Evolutionary conservation across 2,329 filamentous ascomycete species (phyloP).

Genomic region (Botryotinia calthae): DNA sequence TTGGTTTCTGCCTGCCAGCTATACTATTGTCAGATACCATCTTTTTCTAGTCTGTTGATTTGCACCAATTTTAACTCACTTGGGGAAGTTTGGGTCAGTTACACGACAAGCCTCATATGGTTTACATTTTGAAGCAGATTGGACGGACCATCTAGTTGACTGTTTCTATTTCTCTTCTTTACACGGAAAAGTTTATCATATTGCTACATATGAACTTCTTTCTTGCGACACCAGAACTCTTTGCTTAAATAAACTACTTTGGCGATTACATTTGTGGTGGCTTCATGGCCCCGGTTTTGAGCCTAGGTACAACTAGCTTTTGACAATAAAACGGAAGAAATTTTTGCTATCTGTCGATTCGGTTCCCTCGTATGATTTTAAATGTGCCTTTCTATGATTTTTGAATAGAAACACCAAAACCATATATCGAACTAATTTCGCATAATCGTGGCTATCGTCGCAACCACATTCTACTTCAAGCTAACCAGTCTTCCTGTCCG

Average conservation of each 20-base stretch:
- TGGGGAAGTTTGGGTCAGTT: constrained; percentile 17
- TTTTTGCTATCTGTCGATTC: constrained; percentile 4
- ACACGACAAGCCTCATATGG: constrained; percentile 20
- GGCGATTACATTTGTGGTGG: constrained; percentile 15
- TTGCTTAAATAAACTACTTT: constrained; percentile 8
- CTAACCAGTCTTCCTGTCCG: neutral
- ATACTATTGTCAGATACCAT: constrained; percentile 11
- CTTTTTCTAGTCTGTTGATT: constrained; percentile 19
- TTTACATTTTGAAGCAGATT: constrained; percentile 25
- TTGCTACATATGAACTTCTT: constrained; percentile 4
- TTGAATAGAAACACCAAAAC: neutral
- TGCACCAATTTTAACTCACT: constrained; percentile 14
- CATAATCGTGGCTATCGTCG: neutral
- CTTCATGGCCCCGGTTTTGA: constrained; percentile 22
- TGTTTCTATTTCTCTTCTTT: constrained; percentile 16
- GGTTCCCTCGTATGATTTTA: neutral
- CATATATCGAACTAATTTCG: neutral
- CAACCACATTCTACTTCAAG: neutral
- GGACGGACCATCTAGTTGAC: constrained; percentile 24
- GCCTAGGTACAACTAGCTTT: constrained; percentile 18
- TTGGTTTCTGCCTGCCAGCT: constrained; percentile 7
- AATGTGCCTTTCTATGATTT: neutral
- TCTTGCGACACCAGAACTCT: constrained; percentile 12
- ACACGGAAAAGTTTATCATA: neutral
- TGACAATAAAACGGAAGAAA: constrained; percentile 9